Evolutionary conservation across 1,284 basidiomycete genomes (phyloP), one percentile per base, ranked within the genome.

Genomic region (Dichomitus squalens): DNA sequence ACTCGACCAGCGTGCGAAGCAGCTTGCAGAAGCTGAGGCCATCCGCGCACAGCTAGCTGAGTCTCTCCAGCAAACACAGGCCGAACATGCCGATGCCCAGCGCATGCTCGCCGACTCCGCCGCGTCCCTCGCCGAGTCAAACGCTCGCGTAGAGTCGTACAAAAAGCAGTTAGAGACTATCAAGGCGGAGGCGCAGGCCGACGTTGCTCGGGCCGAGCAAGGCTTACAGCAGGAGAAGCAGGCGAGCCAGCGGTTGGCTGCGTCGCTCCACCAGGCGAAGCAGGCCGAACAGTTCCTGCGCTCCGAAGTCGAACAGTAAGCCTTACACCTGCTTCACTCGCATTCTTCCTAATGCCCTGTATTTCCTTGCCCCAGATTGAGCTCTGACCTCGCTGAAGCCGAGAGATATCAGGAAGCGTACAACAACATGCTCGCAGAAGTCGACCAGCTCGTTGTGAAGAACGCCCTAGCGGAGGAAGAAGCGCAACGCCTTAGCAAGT

Each of bases 401-500:
- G 85, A 83, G 59, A 76, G 76, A 18, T 92, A 86, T 68, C 80
- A 85, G 66, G 82, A 86, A 50, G 88, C 88, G 7, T 92, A 90
- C 68, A 76, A 79, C 57, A 74, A 73, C 41, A 74, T 92, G 12
- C 73, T 82, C 16, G 81, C 87, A 11, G 82, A 90, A 66, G 81
- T 90, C 39, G 80, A 79, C 25, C 75, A 78, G 2, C 77, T 92
- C 14, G 72, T 88, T 23, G 79, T 84, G 12, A 79, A 85, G n/a
- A 90, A 90, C 58, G 78, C 84, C 36, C 75, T 92, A 35, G 90
- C 88, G 7, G 87, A 92, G 66, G 84, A 84, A 35, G 90, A 92
- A 67, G 83, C 87, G 0, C 73, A 79, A 39, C 76, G 76, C 16
- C 77, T 92, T 33, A 86, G 87, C 68, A 80, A 76, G 66, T 88